Evolutionary conservation across 352 stramenopile species (phyloP), one percentile per base, ranked within the genome.

Genomic region (Globisporangium iwayamae): DNA sequence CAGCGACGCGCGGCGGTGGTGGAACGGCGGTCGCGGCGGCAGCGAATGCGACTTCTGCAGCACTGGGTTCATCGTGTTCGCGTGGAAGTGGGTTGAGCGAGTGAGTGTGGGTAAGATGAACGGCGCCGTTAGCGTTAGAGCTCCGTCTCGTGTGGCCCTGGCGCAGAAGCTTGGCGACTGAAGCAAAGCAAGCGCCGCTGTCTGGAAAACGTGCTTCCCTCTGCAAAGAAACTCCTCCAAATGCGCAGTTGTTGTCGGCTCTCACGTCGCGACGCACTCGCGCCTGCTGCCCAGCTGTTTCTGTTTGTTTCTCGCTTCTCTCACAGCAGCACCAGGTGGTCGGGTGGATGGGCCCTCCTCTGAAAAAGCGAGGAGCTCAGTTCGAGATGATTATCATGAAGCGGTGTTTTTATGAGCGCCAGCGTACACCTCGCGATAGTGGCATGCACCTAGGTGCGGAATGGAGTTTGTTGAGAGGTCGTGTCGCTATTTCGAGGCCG

Each of bases 31-130:
- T 6, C 69, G 66, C 1, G 67, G 69, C 11, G 71, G 73, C 53
- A 83, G 57, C 53, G 78, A 81, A 48, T 79, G 68, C 39, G 78
- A 77, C 60, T 77, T 81, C 30, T 73, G 60, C 58, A 84, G 58
- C 41, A 58, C 30, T 32, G 46, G 39, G 34, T 10, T 57, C 59
- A 65, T 65, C 11, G 18, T 14, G 11, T 32, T 28, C 25, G 25
- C 25, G 20, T 11, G 11, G 14, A 11, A 10, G 22, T 4, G 11
- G 7, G 22, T 41, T 25, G n/a, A 18, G 43, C 6, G 34, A 9
- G 32, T 20, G 48, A 9, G 34, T 6, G 53, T 28, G 10, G 32
- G 18, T 13, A 20, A 11, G 50, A 36, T 39, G 14, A 14, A 43
- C 45, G 8, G 22, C 52, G 8, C 52, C 28, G 52, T 45, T 45